Conservation (phyloP, 805 yeast species). For the Saccharomycopsis selenospora region DNA sequence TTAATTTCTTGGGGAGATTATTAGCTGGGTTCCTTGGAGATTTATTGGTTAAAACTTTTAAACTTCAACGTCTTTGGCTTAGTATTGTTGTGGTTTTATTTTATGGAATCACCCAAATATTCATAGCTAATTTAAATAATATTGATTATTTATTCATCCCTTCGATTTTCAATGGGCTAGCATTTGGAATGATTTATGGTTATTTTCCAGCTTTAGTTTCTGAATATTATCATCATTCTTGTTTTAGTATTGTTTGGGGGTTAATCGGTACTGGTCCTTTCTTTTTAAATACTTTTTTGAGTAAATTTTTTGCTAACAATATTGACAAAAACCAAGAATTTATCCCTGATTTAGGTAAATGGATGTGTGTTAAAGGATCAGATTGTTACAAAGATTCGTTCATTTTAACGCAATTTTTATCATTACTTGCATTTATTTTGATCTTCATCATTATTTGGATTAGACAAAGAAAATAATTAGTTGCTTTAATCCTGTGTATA, state of each 20-base stretch:
- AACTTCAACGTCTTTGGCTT: conserved; percentile 61
- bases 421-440: conserved; percentile 22
- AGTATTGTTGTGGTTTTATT: conserved; percentile 34
- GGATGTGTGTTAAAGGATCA: conserved; percentile 37
- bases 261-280: conserved; percentile 66
- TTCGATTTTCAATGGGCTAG: conserved; percentile 51
- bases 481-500: no score
- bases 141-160: conserved; percentile 38
- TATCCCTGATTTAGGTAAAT: conserved; percentile 34
- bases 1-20: conserved; percentile 25
- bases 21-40: conserved; percentile 63
- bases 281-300: conserved; percentile 43
- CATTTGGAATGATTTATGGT: conserved; percentile 69
- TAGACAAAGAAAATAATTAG: no score
- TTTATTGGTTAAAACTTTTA: conserved; percentile 40
- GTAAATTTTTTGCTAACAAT: conserved; percentile 47
- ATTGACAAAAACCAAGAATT: conserved; percentile 39
- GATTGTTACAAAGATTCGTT: conserved; percentile 43
- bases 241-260: conserved; percentile 74
- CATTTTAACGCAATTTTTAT: conserved; percentile 25
- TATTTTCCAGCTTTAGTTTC: conserved; percentile 71
- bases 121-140: conserved; percentile 31
- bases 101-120: conserved; percentile 32
- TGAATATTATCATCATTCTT: conserved; percentile 58
- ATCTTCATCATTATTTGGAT: neutral